Percentiles rank a stretch among this genome's conserved stretches.
These are phyloP conservation scores for Alnus rubra DNA, from an alignment of 306 rosid species.

Conservation along the genomic window DNA sequence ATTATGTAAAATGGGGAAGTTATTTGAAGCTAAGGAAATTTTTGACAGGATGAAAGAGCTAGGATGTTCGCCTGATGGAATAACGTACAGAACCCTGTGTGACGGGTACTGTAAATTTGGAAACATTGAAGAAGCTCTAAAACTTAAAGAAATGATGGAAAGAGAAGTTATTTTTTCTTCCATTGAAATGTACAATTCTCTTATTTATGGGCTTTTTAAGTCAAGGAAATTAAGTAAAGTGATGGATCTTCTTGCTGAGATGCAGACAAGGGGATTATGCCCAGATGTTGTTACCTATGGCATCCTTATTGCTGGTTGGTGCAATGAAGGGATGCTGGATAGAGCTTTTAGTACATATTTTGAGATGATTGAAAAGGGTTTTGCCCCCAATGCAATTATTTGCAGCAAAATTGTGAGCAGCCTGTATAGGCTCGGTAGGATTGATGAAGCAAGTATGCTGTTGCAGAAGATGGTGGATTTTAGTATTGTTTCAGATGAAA, in stretches of 20 bases:
- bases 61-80: slow-evolving; percentile 67
- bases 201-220: slow-evolving; percentile 66
- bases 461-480: slow-evolving; percentile 65
- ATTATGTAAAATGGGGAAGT: slow-evolving; percentile 75
- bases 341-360: slow-evolving; percentile 63
- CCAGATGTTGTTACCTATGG: slow-evolving; percentile 72
- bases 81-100: slow-evolving; percentile 67
- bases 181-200: slow-evolving; percentile 83
- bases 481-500: slow-evolving; percentile 41
- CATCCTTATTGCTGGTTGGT: slow-evolving; percentile 83
- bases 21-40: slow-evolving; percentile 63
- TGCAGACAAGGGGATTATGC: slow-evolving; percentile 60
- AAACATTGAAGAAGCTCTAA: slow-evolving; percentile 59
- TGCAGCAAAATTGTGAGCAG: slow-evolving; percentile 76
- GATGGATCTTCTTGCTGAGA: slow-evolving; percentile 58
- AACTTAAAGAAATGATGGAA: slow-evolving; percentile 64
- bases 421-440: slow-evolving; percentile 59
- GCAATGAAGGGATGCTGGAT: slow-evolving; percentile 64
- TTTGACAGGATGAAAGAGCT: slow-evolving; percentile 72
- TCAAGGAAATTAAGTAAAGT: slow-evolving; percentile 45
- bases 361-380: slow-evolving; percentile 71
- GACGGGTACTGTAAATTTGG: slow-evolving; percentile 75
- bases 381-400: slow-evolving; percentile 53
- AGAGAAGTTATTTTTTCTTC: slow-evolving; percentile 47
- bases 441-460: slow-evolving; percentile 67